Evolutionary conservation across 139 green algal genomes (phyloP), one percentile per base, ranked within the genome.

Genomic region (Chlorella sorokiniana): DNA sequence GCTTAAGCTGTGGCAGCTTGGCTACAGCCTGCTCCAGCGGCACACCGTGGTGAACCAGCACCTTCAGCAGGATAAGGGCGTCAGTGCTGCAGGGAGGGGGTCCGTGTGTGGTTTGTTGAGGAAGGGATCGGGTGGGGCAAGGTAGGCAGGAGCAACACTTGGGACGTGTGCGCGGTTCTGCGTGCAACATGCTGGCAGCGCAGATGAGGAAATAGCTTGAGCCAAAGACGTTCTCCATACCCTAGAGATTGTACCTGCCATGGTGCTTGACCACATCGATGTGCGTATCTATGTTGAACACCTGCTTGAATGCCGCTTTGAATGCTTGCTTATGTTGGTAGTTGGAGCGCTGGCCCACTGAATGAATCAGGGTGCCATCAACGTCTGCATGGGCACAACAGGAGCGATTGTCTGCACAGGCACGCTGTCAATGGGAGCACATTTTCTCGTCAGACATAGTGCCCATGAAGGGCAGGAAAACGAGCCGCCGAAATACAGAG

Each of bases 251-350:
- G 9, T 6, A 79, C 73, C 73, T 88, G 65, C 91, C 91, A 65
- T 95, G 91, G 83, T 95, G 91, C 45, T 88, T 70, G 29, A 95
- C 80, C 0, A 91, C 89, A 40, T 95, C 91, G 27, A 95, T 90
- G 61, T 81, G 87, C 3, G 86, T 91, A 33, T 94, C 76, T 6
- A 94, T 9, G 10, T 84, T 77, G n/a, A 90, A 95, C 22, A 93
- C 74, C 8, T 83, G 38, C 42, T 82, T 76, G 69, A 91, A 91
- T 2, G 81, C 90, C 20, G 88, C 48, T 35, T 85, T 63, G 54
- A 93, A 95, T 2, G 91, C 89, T 20, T 87, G 38, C 72, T 93
- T 94, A 78, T 95, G 91, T 9, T 94, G 78, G 29, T 84, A 87
- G 82, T 95, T 95, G 59, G 91, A 82, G 4, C 89, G 54, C 4